A percentile compares a stretch with the other conserved stretches of the same genome.
Conservation (phyloP, 2,329 filamentous ascomycete species). For the Cercospora berteroae region DNA sequence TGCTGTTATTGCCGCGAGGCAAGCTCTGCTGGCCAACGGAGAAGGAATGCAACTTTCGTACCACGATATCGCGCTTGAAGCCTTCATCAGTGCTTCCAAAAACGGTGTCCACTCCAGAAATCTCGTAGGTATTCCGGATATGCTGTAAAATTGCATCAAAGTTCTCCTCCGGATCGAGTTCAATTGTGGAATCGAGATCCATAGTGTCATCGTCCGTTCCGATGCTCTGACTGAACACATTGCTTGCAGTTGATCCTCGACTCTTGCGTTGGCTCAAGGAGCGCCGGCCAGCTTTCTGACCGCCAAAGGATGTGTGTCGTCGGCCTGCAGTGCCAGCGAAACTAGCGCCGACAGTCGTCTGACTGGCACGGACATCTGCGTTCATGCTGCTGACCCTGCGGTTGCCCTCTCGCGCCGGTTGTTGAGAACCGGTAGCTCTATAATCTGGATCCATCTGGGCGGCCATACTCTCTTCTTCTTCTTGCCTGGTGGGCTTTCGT, state of each 20-base stretch:
- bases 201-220: conserved; percentile 36
- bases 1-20: neutral
- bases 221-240: conserved; percentile 37
- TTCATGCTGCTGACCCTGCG: conserved; percentile 88
- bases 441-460: conserved; percentile 52
- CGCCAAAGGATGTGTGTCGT: conserved; percentile 69
- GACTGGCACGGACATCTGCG: conserved; percentile 49
- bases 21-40: conserved; percentile 16
- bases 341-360: conserved; percentile 42
- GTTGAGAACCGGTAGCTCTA: conserved; percentile 45
- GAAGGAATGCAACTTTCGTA: conserved; percentile 36
- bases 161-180: conserved; percentile 30
- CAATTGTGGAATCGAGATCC: conserved; percentile 35
- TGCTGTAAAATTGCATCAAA: conserved; percentile 32
- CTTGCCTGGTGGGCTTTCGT: conserved; percentile 33
- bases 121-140: conserved; percentile 33
- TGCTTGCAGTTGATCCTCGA: conserved; percentile 58
- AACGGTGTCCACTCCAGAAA: conserved; percentile 33
- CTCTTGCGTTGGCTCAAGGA: conserved; percentile 56
- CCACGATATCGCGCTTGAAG: conserved; percentile 37
- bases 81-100: conserved; percentile 35
- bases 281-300: conserved; percentile 57
- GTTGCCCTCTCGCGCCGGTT: conserved; percentile 53
- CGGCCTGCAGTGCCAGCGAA: conserved; percentile 57
- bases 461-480: conserved; percentile 49